phyloP scores from a whole-genome alignment of 1,284 basidiomycete genomes.

The Puccinia triticina region DNA sequence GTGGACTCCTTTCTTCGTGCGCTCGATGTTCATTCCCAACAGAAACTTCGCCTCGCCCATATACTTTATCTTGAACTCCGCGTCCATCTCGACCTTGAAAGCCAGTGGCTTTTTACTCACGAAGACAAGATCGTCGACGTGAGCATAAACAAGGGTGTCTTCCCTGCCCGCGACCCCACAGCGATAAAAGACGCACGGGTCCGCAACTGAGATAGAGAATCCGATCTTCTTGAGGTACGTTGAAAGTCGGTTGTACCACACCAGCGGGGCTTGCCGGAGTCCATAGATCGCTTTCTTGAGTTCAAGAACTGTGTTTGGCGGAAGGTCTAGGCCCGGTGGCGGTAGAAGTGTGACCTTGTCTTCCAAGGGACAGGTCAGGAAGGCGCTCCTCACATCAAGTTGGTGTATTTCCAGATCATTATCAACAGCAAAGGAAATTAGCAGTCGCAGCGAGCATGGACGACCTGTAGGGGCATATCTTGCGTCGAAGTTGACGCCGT shows the following conservation, averaged over 20 bases:
- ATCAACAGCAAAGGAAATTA: background rate
- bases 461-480: background rate
- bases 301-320: background rate
- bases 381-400: too few species aligned
- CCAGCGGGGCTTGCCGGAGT: background rate
- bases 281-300: constrained; percentile 21
- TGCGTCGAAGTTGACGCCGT: too few species aligned
- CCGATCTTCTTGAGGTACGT: background rate
- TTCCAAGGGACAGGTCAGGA: background rate
- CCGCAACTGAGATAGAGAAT: background rate
- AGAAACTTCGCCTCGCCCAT: too few species aligned
- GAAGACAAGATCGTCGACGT: too few species aligned
- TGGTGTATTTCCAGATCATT: background rate
- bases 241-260: background rate
- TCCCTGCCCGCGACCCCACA: background rate
- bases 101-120: background rate
- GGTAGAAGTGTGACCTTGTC: background rate
- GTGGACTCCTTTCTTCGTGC: background rate
- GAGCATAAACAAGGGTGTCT: background rate
- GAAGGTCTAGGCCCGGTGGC: background rate
- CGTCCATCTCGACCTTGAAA: background rate
- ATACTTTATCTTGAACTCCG: constrained; percentile 4
- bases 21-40: too few species aligned
- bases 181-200: background rate
- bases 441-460: background rate